Base-by-base conservation (phyloP, 2,329 filamentous ascomycete genomes). In the Xylaria sp. region DNA sequence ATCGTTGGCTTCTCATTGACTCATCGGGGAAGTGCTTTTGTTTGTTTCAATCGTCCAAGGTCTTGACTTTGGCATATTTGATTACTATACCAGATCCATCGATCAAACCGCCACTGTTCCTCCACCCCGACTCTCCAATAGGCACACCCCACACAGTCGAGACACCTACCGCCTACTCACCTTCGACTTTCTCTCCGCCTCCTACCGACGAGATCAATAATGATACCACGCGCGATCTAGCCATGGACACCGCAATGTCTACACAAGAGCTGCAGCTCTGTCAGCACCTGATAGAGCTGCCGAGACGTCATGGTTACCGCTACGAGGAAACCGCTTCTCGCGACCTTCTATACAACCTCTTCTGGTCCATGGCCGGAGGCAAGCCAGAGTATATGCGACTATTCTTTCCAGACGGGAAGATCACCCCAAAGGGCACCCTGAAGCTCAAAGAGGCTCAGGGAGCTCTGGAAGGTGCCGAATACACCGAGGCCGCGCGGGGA, bases 381-480 rank as follows among this genome's bases (percentile, higher is more conserved):
- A 86, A 86, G 56, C 77, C 83, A 53, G 87, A 92, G 59, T 87
- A 92, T 66, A 79, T 97, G 69, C 79, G 80, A 45, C 81, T 91
- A 17, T 84, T 99, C 66, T 99, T 99, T 68, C 92, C 92, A 1
- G 78, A 88, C 39, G 91, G 91, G 11, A 81, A 80, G 39, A 83
- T 88, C 7, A 76, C 79, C 22, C 73, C 78, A n/a, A 76, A 76
- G 42, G 79, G 79, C 38, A 75, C 78, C 41, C 88, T 92, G 82
- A 94, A 89, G 72, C 78, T 99, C 38, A 84, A 89, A 57, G 87
- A 91, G 64, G 92, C 92, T 16, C 95, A 99, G 70, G 93, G 92
- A 17, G 91, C 91, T n/a, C 81, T 91, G 53, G 92, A 96, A 68
- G 93, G 94, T 9, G 91, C 93, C 26, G 95, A 99, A 72, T 99